Conservation (phyloP, 352 stramenopile genomes). For the Phytophthora parvispora region DNA sequence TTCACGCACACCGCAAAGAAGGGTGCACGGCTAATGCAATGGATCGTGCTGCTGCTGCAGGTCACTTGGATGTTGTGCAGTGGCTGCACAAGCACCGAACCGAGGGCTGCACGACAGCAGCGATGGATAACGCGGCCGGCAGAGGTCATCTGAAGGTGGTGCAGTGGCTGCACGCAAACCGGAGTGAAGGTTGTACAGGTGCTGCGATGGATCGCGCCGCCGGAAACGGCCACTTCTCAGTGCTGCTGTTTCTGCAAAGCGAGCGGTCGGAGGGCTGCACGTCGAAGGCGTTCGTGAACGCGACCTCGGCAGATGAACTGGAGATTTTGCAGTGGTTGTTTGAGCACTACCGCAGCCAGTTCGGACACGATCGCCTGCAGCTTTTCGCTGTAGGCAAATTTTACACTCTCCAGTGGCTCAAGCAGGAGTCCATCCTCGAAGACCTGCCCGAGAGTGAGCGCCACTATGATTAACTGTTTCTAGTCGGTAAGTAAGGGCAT, state of each 20-base stretch:
- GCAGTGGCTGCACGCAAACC: constrained; percentile 32
- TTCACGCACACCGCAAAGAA: constrained; percentile 25
- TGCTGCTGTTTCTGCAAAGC: constrained; percentile 44
- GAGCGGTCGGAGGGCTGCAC: constrained; percentile 26
- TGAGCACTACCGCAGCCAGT: constrained; percentile 31
- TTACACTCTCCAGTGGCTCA: constrained; percentile 46
- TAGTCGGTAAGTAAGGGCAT: constrained; percentile 27
- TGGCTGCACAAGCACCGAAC: constrained; percentile 22
- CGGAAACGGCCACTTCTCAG: constrained; percentile 37
- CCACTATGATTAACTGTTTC: constrained; percentile 34
- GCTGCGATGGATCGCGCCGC: constrained; percentile 40
- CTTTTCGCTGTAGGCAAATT: constrained; percentile 51
- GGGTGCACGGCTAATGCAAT: constrained; percentile 32
- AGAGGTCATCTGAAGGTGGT: constrained; percentile 26
- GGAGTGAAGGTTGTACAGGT: constrained; percentile 29
- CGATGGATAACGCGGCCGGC: constrained; percentile 32
- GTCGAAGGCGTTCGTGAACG: constrained; percentile 45
- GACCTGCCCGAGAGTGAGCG: constrained; percentile 37
- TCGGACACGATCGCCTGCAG: constrained; percentile 40
- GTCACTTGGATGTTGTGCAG: constrained; percentile 30
- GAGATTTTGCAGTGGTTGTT: constrained; percentile 52
- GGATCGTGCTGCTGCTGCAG: constrained; percentile 22
- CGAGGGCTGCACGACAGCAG: constrained; percentile 31
- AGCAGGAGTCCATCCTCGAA: constrained; percentile 23
- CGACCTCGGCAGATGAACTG: constrained; percentile 39